Conservation (phyloP, 176 grass and related monocot genomes). For the Oryza meridionalis region DNA sequence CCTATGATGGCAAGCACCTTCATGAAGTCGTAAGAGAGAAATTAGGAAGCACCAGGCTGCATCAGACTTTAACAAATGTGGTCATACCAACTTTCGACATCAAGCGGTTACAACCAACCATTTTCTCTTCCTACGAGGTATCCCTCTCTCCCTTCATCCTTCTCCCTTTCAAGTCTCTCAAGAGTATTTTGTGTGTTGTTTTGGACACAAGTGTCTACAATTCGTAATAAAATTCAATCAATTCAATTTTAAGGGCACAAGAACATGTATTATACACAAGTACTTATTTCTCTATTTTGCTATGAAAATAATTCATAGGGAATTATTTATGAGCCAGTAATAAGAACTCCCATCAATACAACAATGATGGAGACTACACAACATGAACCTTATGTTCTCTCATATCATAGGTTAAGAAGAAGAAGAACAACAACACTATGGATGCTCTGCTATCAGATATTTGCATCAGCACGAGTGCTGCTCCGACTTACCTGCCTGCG, state of each 20-base stretch:
- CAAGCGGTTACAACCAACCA: slow-evolving; percentile 74
- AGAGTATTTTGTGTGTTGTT: not conserved
- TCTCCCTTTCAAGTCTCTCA: not conserved
- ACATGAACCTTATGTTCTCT: not conserved
- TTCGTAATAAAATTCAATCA: not conserved
- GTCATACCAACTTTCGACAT: slow-evolving; percentile 90
- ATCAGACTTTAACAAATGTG: slow-evolving; percentile 79
- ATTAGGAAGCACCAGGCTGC: slow-evolving; percentile 61
- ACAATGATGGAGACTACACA: slow-evolving; percentile 7
- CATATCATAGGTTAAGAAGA: slow-evolving; percentile 44
- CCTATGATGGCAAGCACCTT: slow-evolving; percentile 85
- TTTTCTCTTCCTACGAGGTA: slow-evolving; percentile 85
- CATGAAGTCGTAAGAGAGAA: slow-evolving; percentile 73
- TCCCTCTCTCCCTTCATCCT: not conserved
- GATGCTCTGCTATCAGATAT: slow-evolving; percentile 86
- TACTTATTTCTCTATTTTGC: slow-evolving; percentile 1
- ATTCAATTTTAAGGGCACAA: not conserved
- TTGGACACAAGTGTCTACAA: not conserved
- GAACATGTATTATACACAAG: slow-evolving; percentile 25
- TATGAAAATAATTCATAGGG: not conserved
- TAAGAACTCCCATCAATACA: not conserved
- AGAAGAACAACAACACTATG: slow-evolving; percentile 42
- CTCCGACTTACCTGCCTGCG: slow-evolving; percentile 83
- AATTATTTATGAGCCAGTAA: not conserved
- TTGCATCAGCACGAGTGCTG: slow-evolving; percentile 78